A percentile compares a stretch with the other conserved stretches of the same genome.
These are phyloP conservation scores for Ampelomyces quisqualis DNA, from an alignment of 2,329 filamentous ascomycete species.

Conservation along the genomic window DNA sequence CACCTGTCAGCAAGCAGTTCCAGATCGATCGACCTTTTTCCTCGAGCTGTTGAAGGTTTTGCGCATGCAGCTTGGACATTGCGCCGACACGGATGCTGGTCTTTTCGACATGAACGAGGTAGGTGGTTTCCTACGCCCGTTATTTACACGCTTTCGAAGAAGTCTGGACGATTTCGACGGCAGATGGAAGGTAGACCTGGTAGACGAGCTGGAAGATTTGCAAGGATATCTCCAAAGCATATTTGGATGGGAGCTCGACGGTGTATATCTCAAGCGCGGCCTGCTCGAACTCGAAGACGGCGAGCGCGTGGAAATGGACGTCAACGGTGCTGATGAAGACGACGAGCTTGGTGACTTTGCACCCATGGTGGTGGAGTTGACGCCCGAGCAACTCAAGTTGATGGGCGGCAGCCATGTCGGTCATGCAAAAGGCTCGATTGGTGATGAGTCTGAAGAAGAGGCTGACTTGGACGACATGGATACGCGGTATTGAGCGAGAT, in stretches of 20 bases:
- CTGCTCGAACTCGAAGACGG: constrained; percentile 64
- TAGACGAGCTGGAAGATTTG: constrained; percentile 56
- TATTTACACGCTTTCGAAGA: constrained; percentile 56
- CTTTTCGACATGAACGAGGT: constrained; percentile 60
- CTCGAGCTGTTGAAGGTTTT: constrained; percentile 53
- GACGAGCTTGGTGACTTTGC: constrained; percentile 67
- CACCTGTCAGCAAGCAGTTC: constrained; percentile 57
- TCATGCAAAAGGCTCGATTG: constrained; percentile 17
- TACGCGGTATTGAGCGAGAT: constrained; percentile 35
- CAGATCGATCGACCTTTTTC: constrained; percentile 53
- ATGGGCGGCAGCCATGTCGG: constrained; percentile 34
- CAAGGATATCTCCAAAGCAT: constrained; percentile 56
- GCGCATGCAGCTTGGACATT: constrained; percentile 56
- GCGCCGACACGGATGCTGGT: constrained; percentile 60
- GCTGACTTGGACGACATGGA: constrained; percentile 45
- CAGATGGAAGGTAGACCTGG: constrained; percentile 47
- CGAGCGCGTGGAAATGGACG: constrained; percentile 61
- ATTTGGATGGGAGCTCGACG: constrained; percentile 61
- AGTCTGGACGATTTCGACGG: constrained; percentile 52
- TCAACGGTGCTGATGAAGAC: constrained; percentile 57
- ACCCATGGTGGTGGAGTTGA: constrained; percentile 60
- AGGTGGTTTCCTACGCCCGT: constrained; percentile 54
- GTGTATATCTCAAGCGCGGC: constrained; percentile 56
- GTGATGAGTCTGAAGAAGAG: constrained; percentile 43
- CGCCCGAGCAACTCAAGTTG: constrained; percentile 45